A percentile compares a stretch with the other conserved stretches of the same genome.
phyloP scores from a whole-genome alignment of 345 rosid species.

The Eucalyptus microcorys region DNA sequence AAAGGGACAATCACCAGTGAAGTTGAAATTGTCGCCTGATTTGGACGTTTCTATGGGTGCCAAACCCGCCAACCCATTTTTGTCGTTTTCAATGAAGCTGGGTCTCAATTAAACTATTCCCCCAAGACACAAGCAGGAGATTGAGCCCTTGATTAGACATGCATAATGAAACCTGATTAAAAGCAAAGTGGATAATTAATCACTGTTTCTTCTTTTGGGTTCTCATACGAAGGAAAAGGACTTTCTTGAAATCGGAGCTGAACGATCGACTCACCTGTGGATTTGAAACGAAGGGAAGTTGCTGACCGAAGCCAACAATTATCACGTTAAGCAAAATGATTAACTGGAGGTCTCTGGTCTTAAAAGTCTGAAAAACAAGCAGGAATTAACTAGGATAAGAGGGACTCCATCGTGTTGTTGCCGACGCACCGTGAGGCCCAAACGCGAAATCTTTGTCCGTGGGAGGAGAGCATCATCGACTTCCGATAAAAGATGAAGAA shows the following conservation, averaged over 20 bases:
- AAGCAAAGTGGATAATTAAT: neutral
- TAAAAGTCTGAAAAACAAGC: neutral
- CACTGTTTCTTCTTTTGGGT: neutral
- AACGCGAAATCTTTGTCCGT: neutral
- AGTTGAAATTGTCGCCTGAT: conserved; percentile 10
- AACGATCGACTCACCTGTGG: neutral
- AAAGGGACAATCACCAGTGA: conserved; percentile 3
- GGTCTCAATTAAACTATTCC: neutral
- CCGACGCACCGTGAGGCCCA: neutral
- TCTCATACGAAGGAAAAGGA: neutral
- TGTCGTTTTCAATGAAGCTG: neutral
- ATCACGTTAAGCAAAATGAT: neutral
- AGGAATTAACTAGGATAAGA: neutral
- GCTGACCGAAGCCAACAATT: neutral
- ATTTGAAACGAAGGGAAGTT: neutral
- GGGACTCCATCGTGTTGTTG: neutral
- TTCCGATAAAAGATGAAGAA: neutral
- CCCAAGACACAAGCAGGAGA: conserved; percentile 4
- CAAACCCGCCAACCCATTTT: conserved; percentile 21
- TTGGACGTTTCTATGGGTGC: conserved; percentile 4
- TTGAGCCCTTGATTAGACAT: neutral
- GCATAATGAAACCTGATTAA: neutral
- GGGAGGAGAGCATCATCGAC: neutral
- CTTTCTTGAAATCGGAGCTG: neutral
- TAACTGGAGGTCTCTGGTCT: neutral